phyloP scores from a whole-genome alignment of 1,284 basidiomycete species.

The Melampsora larici-populina region DNA sequence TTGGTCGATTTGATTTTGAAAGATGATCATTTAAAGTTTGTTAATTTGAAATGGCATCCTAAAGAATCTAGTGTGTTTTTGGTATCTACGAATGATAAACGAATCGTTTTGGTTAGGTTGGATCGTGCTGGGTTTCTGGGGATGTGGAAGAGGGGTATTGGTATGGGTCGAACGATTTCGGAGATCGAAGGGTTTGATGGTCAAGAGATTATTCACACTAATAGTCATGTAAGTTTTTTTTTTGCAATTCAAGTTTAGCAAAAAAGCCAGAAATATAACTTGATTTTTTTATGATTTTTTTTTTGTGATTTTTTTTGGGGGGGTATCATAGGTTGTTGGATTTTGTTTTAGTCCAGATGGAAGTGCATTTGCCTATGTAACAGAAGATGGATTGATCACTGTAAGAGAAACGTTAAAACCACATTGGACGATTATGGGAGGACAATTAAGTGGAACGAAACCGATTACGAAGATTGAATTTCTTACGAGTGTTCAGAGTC shows the following conservation, averaged over 20 bases:
- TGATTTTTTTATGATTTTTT: too few species aligned
- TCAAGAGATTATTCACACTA: slow-evolving; percentile 27
- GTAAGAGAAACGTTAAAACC: slow-evolving; percentile 29
- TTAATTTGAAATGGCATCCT: slow-evolving; percentile 17
- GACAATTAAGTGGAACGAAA: slow-evolving; percentile 4
- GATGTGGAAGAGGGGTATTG: slow-evolving; percentile 16
- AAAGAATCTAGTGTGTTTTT: slow-evolving; percentile 20
- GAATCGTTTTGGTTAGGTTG: slow-evolving; percentile 21
- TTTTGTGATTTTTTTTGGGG: neutral
- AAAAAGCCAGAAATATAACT: too few species aligned
- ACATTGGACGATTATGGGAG: slow-evolving; percentile 41
- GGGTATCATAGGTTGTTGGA: slow-evolving; percentile 12
- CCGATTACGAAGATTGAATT: slow-evolving; percentile 28
- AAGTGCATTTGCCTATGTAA: slow-evolving; percentile 30
- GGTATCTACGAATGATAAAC: slow-evolving; percentile 24
- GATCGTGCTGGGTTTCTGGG: slow-evolving; percentile 12
- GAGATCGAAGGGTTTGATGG: slow-evolving; percentile 35
- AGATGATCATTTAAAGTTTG: neutral
- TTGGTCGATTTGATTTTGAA: neutral
- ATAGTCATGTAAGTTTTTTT: slow-evolving; percentile 14
- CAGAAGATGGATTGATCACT: slow-evolving; percentile 19
- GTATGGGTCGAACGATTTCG: slow-evolving; percentile 1
- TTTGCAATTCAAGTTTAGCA: too few species aligned
- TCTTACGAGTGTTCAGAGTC: neutral
- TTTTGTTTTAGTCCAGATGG: slow-evolving; percentile 39